phyloP scores from a whole-genome alignment of 805 yeast genomes.

The Diddensiella caesifluorescens region DNA sequence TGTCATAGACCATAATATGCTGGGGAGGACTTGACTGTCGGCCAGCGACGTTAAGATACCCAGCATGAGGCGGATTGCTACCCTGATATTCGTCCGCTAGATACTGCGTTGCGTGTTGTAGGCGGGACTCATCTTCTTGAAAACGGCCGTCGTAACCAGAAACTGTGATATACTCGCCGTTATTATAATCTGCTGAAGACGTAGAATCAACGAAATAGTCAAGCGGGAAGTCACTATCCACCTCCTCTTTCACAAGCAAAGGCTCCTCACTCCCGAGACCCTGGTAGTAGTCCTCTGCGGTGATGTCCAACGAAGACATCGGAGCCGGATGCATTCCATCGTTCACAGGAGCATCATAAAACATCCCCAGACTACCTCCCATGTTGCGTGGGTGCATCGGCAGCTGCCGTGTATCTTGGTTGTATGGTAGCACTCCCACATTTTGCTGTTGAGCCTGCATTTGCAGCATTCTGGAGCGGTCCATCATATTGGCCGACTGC shows the following conservation, averaged over 20 bases:
- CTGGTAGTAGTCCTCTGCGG: background rate
- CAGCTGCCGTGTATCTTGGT: background rate
- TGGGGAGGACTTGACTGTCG: too few relatives aligned
- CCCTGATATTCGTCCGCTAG: too few relatives aligned
- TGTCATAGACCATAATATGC: too few relatives aligned
- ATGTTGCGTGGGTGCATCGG: too few relatives aligned
- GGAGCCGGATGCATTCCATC: background rate
- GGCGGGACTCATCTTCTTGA: too few relatives aligned
- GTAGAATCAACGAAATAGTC: conserved; percentile 19
- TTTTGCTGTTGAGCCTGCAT: background rate
- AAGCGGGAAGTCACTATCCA: conserved; percentile 25
- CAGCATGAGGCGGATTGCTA: too few relatives aligned
- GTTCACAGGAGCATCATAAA: background rate
- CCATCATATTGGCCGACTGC: conserved; percentile 8
- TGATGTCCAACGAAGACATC: background rate
- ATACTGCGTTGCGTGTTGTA: too few relatives aligned
- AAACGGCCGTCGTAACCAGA: too few relatives aligned
- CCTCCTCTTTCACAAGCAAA: conserved; percentile 5
- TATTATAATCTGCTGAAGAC: background rate
- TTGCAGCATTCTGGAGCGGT: conserved; percentile 3
- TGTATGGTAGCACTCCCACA: background rate
- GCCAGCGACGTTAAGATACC: too few relatives aligned
- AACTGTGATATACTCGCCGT: too few relatives aligned
- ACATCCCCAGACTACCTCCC: too few relatives aligned
- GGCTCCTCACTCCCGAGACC: background rate